Percentiles rank a stretch among this genome's conserved stretches.
Evolutionary conservation across 1,284 basidiomycete species (phyloP).

Genomic region (Moesziomyces aphidis): DNA sequence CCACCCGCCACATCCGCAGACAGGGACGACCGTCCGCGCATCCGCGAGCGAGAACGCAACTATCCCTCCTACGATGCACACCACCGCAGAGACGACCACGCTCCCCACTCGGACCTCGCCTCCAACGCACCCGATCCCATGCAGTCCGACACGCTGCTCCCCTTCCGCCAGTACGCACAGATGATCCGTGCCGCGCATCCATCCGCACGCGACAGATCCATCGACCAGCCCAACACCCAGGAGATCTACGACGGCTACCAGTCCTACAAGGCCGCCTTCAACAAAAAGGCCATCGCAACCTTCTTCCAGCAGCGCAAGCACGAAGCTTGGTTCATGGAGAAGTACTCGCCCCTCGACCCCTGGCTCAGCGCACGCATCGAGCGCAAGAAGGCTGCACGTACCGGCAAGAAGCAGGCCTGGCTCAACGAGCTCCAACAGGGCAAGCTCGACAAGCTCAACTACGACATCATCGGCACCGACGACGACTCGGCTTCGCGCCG

Average conservation of each 20-base stretch:
- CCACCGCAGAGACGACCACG: slow-evolving; percentile 25
- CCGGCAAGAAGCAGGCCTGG: slow-evolving; percentile 56
- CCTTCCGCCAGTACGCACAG: slow-evolving; percentile 53
- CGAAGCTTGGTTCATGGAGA: slow-evolving; percentile 62
- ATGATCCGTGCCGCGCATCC: slow-evolving; percentile 48
- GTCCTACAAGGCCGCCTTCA: slow-evolving; percentile 53
- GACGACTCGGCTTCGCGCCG: slow-evolving; percentile 5
- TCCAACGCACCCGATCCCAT: slow-evolving; percentile 39
- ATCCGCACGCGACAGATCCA: slow-evolving; percentile 41
- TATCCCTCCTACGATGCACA: slow-evolving; percentile 26
- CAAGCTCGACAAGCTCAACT: slow-evolving; percentile 55
- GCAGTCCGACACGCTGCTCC: slow-evolving; percentile 48
- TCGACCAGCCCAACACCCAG: slow-evolving; percentile 44
- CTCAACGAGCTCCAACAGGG: slow-evolving; percentile 54
- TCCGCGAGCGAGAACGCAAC: slow-evolving; percentile 25
- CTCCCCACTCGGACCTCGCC: slow-evolving; percentile 6
- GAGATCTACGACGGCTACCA: slow-evolving; percentile 60
- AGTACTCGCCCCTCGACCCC: slow-evolving; percentile 48
- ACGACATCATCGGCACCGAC: slow-evolving; percentile 41
- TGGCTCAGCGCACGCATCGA: slow-evolving; percentile 30
- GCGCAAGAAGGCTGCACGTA: slow-evolving; percentile 49
- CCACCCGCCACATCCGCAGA: slow-evolving; percentile 8
- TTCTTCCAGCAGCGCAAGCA: slow-evolving; percentile 58
- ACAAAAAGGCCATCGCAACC: slow-evolving; percentile 44
- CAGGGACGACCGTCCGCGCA: slow-evolving; percentile 22